Percentiles rank a stretch among this genome's conserved stretches.
These are phyloP conservation scores for Metschnikowia hibisci DNA, from an alignment of 805 yeast species.

Conservation along the genomic window DNA sequence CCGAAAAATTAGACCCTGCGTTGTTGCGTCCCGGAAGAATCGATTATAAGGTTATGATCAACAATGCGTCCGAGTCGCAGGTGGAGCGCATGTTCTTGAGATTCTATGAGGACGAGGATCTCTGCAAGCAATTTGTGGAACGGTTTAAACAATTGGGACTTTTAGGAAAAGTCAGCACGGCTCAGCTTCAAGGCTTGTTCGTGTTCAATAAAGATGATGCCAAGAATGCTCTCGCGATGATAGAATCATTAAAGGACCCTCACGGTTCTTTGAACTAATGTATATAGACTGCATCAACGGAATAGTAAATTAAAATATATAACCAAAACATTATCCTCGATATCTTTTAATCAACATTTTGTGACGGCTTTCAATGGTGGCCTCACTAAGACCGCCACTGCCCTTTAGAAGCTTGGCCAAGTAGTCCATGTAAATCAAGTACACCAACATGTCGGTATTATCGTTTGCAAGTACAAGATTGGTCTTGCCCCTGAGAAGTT, in stretches of 20 bases:
- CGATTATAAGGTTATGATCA: constrained; percentile 76
- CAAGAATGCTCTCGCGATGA: constrained; percentile 64
- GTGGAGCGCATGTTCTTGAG: constrained; percentile 79
- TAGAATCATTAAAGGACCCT: constrained; percentile 41
- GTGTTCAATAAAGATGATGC: constrained; percentile 89
- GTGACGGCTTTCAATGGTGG: constrained; percentile 37
- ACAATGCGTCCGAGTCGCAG: constrained; percentile 84
- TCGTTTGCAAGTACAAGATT: constrained; percentile 25
- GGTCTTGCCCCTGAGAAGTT: constrained; percentile 10
- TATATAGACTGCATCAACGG: neutral
- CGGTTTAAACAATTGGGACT: constrained; percentile 43
- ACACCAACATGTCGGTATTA: constrained; percentile 40
- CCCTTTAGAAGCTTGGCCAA: constrained; percentile 37
- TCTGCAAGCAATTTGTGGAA: constrained; percentile 49
- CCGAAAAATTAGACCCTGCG: constrained; percentile 90
- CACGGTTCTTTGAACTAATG: constrained; percentile 13
- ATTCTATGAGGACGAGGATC: constrained; percentile 65
- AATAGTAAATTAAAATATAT: no score
- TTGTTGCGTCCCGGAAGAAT: constrained; percentile 92
- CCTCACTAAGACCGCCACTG: constrained; percentile 32
- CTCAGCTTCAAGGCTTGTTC: constrained; percentile 92
- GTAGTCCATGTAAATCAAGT: constrained; percentile 47
- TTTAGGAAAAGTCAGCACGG: constrained; percentile 66
- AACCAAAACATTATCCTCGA: constrained; percentile 28
- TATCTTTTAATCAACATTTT: constrained; percentile 29